Evolutionary conservation across 192 early-diverging fungal genomes (phyloP), one percentile per base, ranked within the genome.

Genomic region (Diversispora epigaea): DNA sequence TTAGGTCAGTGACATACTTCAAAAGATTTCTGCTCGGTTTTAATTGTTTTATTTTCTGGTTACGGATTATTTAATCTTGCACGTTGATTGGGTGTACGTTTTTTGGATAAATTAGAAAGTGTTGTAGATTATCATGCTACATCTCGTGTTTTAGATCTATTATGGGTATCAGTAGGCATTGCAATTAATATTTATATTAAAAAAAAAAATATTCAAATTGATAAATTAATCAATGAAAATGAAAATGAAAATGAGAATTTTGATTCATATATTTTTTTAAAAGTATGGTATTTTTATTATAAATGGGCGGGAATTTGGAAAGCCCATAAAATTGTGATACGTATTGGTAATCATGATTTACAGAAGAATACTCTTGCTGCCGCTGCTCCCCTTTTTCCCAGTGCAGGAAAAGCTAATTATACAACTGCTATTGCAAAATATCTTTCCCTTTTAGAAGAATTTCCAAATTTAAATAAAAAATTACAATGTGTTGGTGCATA

Each of bases 271-370:
- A n/a, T 10, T 40, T 1, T 40, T 10, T 14, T 65, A 15, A 65
- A 40, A 65, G 22, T 46, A 7, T 65, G 63, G 63, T 65, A 65
- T 40, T 40, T 57, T n/a, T 57, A 57, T 57, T 57, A 57, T 19
- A 6, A 57, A n/a, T 57, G 6, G n/a, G 56, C 56, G 12, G 3
- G 8, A 19, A n/a, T n/a, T 7, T 57, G 12, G 12, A 57, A 57
- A 6, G 8, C 8, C n/a, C n/a, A 57, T 57, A 1, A 21, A n/a
- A n/a, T 19, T n/a, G 8, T 1, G 7, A 57, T 57, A n/a, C 3
- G 3, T 19, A 6, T 19, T n/a, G 8, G n/a, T n/a, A 57, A 57
- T 6, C n/a, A n/a, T n/a, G n/a, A n/a, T n/a, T n/a, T n/a, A n/a
- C n/a, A n/a, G n/a, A n/a, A n/a, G n/a, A n/a, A n/a, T n/a, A n/a